phyloP scores from a whole-genome alignment of 1,139 yeast genomes.

The Ogataea hybrid region DNA sequence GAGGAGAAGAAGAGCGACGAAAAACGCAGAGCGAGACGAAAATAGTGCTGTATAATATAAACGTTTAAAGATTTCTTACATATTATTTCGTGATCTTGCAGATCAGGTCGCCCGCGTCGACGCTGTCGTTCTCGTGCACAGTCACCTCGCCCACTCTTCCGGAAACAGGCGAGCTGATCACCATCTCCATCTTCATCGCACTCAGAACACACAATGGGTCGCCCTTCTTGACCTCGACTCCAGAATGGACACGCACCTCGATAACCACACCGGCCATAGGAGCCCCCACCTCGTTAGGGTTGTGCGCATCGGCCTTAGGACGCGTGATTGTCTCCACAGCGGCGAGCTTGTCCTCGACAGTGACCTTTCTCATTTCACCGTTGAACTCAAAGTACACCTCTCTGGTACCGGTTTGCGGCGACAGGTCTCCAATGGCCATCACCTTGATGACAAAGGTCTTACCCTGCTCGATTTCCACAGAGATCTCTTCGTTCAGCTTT shows the following conservation, averaged over 20 bases:
- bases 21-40: slow-evolving; percentile 10
- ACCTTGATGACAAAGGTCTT: slow-evolving; percentile 88
- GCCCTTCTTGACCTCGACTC: slow-evolving; percentile 91
- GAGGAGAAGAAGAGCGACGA: slow-evolving; percentile 6
- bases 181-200: slow-evolving; percentile 99
- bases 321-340: slow-evolving; percentile 82
- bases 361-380: slow-evolving; percentile 96
- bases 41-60: not conserved
- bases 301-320: slow-evolving; percentile 83
- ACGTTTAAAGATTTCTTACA: not conserved
- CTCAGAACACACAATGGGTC: slow-evolving; percentile 92
- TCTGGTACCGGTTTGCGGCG: slow-evolving; percentile 81
- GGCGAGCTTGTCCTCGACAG: slow-evolving; percentile 84
- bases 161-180: slow-evolving; percentile 84
- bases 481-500: slow-evolving; percentile 81
- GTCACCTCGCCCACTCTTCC: slow-evolving; percentile 78
- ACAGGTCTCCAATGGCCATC: slow-evolving; percentile 89
- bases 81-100: slow-evolving; percentile 39
- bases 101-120: slow-evolving; percentile 87
- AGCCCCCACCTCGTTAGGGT: slow-evolving; percentile 93
- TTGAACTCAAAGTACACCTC: slow-evolving; percentile 97
- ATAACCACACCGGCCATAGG: slow-evolving; percentile 99
- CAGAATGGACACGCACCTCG: slow-evolving; percentile 87
- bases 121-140: slow-evolving; percentile 90
- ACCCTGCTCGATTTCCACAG: slow-evolving; percentile 91